Percentiles rank a stretch among this genome's conserved stretches.
Evolutionary conservation across 164 flowering plant species (phyloP).

Genomic region (Annona squamosa): DNA sequence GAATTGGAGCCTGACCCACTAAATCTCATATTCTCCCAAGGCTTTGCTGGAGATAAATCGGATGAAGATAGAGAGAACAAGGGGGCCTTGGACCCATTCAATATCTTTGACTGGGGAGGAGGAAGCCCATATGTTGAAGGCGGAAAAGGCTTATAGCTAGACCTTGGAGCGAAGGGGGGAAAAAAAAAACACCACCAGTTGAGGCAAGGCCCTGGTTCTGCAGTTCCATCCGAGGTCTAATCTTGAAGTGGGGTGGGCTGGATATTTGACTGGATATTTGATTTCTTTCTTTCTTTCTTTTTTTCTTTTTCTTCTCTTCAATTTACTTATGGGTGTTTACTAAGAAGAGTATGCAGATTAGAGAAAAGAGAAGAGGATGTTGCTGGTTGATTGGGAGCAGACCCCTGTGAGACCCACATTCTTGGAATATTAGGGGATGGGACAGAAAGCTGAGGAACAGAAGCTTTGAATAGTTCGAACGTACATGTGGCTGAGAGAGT

Average conservation of each 20-base stretch:
- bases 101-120: constrained; percentile 55
- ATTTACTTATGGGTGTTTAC: constrained; percentile 11
- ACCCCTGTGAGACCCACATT: constrained; percentile 43
- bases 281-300: constrained; percentile 1
- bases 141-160: constrained; percentile 32
- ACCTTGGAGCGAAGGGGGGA: constrained; percentile 17
- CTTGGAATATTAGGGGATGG: constrained; percentile 57
- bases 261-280: neutral
- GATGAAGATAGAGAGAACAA: constrained; percentile 24
- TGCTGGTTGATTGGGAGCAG: constrained; percentile 43
- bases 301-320: too few relatives aligned
- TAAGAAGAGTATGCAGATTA: constrained; percentile 14
- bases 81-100: constrained; percentile 46
- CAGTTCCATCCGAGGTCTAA: constrained; percentile 25
- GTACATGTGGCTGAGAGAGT: constrained; percentile 15
- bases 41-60: constrained; percentile 24
- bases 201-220: constrained; percentile 7
- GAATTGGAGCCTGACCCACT: constrained; percentile 62
- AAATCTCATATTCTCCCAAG: constrained; percentile 40
- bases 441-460: constrained; percentile 94
- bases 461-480: constrained; percentile 55
- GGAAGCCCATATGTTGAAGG: constrained; percentile 25
- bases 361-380: constrained; percentile 13
- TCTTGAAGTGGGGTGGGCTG: neutral
- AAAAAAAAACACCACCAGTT: constrained; percentile 4